Conservation (phyloP, 805 yeast species). For the Candida cerambycidarum region DNA sequence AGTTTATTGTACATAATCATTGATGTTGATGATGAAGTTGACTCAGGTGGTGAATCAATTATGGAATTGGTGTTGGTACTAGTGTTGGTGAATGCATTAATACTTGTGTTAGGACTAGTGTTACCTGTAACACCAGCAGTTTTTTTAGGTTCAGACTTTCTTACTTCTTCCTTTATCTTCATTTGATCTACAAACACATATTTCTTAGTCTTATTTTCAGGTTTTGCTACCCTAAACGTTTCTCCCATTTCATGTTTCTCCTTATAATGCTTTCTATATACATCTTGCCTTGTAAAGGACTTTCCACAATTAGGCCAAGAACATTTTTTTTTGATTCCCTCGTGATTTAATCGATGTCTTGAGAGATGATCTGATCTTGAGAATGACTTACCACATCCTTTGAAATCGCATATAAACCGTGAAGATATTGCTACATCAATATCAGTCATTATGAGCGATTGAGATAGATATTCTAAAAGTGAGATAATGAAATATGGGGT, state of each 20-base stretch:
- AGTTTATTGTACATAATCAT: background rate
- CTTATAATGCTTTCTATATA: constrained; percentile 14
- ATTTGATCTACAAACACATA: background rate
- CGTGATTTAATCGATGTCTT: constrained; percentile 15
- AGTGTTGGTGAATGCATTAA: too few relatives aligned
- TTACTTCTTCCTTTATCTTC: too few relatives aligned
- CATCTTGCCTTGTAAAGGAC: constrained; percentile 15
- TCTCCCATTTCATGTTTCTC: constrained; percentile 9
- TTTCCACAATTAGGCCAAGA: constrained; percentile 16
- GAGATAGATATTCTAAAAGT: background rate
- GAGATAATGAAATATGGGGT: constrained; percentile 4
- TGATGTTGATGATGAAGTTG: background rate
- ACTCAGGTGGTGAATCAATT: background rate
- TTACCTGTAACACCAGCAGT: too few relatives aligned
- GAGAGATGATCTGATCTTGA: constrained; percentile 15
- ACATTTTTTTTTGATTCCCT: constrained; percentile 7
- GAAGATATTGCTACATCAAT: background rate
- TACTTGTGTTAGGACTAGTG: too few relatives aligned
- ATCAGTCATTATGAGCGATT: background rate
- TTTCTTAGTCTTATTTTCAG: background rate
- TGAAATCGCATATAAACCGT: constrained; percentile 3
- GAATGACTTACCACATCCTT: constrained; percentile 12
- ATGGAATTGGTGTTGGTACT: background rate
- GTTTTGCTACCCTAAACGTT: background rate
- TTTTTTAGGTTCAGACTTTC: too few relatives aligned